Evolutionary conservation across 352 stramenopile species (phyloP).

Genomic region (Blastocystis sp.): DNA sequence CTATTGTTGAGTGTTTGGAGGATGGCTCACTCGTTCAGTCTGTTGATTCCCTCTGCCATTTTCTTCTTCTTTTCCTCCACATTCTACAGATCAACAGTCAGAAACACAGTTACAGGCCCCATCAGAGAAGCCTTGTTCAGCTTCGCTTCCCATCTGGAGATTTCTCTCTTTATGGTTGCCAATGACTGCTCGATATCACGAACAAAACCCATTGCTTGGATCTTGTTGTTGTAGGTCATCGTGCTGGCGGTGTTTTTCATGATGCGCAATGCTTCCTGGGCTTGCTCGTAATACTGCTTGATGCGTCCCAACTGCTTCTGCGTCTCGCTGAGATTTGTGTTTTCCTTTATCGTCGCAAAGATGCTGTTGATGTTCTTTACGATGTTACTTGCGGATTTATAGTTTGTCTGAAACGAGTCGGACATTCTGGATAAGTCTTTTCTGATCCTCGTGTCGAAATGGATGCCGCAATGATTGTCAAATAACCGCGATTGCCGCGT

Average conservation of each 20-base stretch:
- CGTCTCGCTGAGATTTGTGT: slow-evolving; percentile 37
- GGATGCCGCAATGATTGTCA: neutral
- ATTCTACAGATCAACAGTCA: neutral
- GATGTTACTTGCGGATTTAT: slow-evolving; percentile 44
- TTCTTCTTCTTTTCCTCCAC: slow-evolving; percentile 55
- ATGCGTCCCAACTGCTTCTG: slow-evolving; percentile 33
- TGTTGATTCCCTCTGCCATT: slow-evolving; percentile 42
- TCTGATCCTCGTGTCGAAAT: neutral
- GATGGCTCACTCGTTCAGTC: slow-evolving; percentile 24
- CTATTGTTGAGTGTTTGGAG: neutral
- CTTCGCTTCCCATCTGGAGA: slow-evolving; percentile 29
- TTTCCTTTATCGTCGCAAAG: slow-evolving; percentile 38
- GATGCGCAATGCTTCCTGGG: slow-evolving; percentile 41
- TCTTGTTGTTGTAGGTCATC: slow-evolving; percentile 56
- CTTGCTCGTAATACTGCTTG: slow-evolving; percentile 40
- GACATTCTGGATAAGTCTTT: neutral
- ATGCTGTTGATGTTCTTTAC: slow-evolving; percentile 54
- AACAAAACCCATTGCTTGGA: slow-evolving; percentile 51
- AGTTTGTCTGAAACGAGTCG: slow-evolving; percentile 49
- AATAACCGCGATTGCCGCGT: neutral
- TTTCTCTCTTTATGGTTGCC: slow-evolving; percentile 50
- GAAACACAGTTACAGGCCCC: neutral
- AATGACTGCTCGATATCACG: slow-evolving; percentile 42
- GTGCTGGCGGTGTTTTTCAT: slow-evolving; percentile 48
- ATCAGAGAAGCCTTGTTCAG: slow-evolving; percentile 43